Evolutionary conservation across 108 stramenopile genomes (phyloP).

Genomic region (Pseudonitzschia multiseries): DNA sequence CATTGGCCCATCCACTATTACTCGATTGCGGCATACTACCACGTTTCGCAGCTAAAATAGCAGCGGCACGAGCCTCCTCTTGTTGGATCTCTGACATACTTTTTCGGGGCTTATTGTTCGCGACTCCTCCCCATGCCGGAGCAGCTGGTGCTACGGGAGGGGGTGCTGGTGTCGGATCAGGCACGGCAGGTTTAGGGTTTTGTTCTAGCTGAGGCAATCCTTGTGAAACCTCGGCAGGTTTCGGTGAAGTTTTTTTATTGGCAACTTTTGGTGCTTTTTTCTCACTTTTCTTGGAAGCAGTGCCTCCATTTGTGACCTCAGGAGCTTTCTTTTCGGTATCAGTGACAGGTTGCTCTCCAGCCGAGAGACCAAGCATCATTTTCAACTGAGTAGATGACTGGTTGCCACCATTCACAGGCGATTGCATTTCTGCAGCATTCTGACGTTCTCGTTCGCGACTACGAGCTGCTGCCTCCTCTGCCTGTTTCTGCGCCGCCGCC

Average conservation of each 20-base stretch:
- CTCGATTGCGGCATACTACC: conserved; percentile 27
- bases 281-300: conserved; percentile 24
- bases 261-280: conserved; percentile 19
- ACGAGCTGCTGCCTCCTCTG: conserved; percentile 20
- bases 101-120: conserved; percentile 44
- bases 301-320: conserved; percentile 22
- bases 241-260: conserved; percentile 6
- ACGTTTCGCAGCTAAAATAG: conserved; percentile 58
- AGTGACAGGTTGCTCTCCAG: conserved; percentile 17
- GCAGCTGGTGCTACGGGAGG: conserved; percentile 42
- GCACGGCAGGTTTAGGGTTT: neutral
- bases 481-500: conserved; percentile 17
- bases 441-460: conserved; percentile 25
- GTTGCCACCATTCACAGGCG: conserved; percentile 42
- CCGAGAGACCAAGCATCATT: conserved; percentile 84
- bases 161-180: conserved; percentile 27
- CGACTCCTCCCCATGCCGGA: conserved; percentile 78
- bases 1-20: conserved; percentile 85
- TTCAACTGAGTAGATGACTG: conserved; percentile 76
- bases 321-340: conserved; percentile 17
- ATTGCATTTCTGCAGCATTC: conserved; percentile 20
- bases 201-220: conserved; percentile 18
- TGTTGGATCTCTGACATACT: conserved; percentile 89
- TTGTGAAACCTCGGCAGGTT: conserved; percentile 13
- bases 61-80: conserved; percentile 80